Evolutionary conservation across 257 asterid species (phyloP), one percentile per base, ranked within the genome.

Genomic region (Ocimum tenuiflorum): DNA sequence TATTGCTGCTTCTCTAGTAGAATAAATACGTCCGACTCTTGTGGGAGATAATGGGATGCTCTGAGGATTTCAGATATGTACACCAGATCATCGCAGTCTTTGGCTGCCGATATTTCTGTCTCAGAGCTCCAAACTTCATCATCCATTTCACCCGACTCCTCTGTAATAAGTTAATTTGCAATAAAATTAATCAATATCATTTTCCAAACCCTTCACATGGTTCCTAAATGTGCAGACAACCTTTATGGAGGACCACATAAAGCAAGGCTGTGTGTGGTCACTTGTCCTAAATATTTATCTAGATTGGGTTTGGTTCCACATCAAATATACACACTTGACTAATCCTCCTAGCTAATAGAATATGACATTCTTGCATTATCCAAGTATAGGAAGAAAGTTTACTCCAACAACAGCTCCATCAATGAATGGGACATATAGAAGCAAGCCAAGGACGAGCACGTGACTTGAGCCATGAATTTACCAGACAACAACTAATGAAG

Each of bases 1-100:
- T 60, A 83, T 4, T 80, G 97, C 60, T 87, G 95, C 80, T 86
- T 89, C 77, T 92, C 99, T 12, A 92, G 81, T 42, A 82, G 33
- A 39, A 65, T 29, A 70, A 92, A 92, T 13, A 82, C 64, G 39
- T 87, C 88, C 7, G 90, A 75, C 33, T 83, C 90, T 19, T 78
- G 82, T 0, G 87, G 84, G 22, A 85, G 72, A 68, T 80, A 80
- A 59, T 60, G 77, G 15, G 79, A 80, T 35, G 95, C 96, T 72
- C 86, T 71, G 18, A 92, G 70, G 45, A 92, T 76, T 31, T 88
- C 94, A 0, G 89, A 78, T 39, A 92, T 71, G 83, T 92, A 92
- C 0, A 72, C 63, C 29, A 84, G 77, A 68, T 89, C 94, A 68
- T 89, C 94, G 12, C 52, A 8, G 55, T 86, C 95, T 57, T 80